Evolutionary conservation across 768 basidiomycete genomes (phyloP).

Genomic region (Kwoniella europaea): DNA sequence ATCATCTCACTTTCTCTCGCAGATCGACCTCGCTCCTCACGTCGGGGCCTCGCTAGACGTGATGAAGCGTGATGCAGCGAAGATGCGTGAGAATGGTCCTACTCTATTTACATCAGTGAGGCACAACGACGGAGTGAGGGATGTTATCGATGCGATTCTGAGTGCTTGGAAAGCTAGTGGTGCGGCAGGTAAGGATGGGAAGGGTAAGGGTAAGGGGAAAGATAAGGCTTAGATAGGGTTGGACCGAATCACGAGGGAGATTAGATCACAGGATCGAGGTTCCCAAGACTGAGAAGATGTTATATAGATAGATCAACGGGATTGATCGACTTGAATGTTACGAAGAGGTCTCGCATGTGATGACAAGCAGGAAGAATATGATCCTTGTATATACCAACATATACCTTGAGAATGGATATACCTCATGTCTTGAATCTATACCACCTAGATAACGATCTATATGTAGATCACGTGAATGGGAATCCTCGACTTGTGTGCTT

Average conservation of each 20-base stretch:
- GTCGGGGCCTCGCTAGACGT: conserved; percentile 92
- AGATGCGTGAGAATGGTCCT: conserved; percentile 93
- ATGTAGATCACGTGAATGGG: too few species aligned
- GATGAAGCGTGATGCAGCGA: conserved; percentile 88
- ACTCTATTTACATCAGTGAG: conserved; percentile 88
- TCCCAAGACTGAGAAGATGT: too few species aligned
- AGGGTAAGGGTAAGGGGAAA: conserved; percentile 38
- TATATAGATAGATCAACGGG: too few species aligned
- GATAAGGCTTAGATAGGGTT: not conserved
- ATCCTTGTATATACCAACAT: not conserved
- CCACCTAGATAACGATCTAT: too few species aligned
- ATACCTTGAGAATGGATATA: not conserved
- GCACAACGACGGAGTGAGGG: conserved; percentile 75
- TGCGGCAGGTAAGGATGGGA: conserved; percentile 50
- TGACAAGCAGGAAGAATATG: not conserved
- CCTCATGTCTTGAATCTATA: not conserved
- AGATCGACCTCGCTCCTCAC: conserved; percentile 92
- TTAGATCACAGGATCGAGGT: too few species aligned
- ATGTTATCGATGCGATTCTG: conserved; percentile 77
- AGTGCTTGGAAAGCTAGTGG: conserved; percentile 78
- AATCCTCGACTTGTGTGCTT: too few species aligned
- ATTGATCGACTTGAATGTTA: too few species aligned
- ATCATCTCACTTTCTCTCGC: conserved; percentile 3
- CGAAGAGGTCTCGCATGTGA: too few species aligned
- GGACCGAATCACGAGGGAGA: too few species aligned